Base-by-base conservation (phyloP, 106 monocot genomes). In the Allium sativum region DNA sequence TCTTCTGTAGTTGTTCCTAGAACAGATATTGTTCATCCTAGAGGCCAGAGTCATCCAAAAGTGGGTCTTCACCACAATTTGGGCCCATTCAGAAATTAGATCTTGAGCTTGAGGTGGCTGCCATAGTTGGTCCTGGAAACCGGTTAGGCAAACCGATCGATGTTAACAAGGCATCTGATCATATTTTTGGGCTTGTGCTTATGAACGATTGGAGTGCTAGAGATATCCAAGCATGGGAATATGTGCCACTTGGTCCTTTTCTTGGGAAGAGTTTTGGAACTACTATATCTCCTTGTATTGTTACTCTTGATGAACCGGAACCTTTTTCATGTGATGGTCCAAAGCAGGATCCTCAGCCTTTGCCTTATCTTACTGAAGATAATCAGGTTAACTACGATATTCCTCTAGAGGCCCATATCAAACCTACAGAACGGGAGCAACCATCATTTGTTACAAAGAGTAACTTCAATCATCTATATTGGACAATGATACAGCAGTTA, bases 151-250 rank as follows among this genome's bases (percentile, higher is more conserved):
- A 80, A 70, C 77, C 82, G 40, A 69, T 98, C 22, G 64, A 83
- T 85, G 65, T 92, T 50, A 74, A 92, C 47, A 48, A 98, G 58
- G 96, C 96, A 51, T 70, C 73, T 13, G 82, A 98, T 55, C 96
- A 92, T 67, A 98, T 98, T 64, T 98, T 98, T 72, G 96, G 96
- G 44, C 88, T 98, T 57, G 82, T 92, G 11, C 67, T 98, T 21
- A 68, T 98, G 96, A 98, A 98, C 85, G 96, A 98, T 64, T 98
- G 96, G 96, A 98, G 96, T 70, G 96, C 96, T 41, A 84, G 96
- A 59, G 96, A 98, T 77, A 98, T 96, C 48, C 91, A 92, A 74
- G 84, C 84, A 21, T 98, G 96, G 96, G 96, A 98, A 76, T 92
- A 77, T 74, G 80, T 98, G 10, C 96, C 96, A 67, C 90, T 98